Evolutionary conservation across 2,329 filamentous ascomycete genomes (phyloP).

Genomic region (Alternaria gansuensis): DNA sequence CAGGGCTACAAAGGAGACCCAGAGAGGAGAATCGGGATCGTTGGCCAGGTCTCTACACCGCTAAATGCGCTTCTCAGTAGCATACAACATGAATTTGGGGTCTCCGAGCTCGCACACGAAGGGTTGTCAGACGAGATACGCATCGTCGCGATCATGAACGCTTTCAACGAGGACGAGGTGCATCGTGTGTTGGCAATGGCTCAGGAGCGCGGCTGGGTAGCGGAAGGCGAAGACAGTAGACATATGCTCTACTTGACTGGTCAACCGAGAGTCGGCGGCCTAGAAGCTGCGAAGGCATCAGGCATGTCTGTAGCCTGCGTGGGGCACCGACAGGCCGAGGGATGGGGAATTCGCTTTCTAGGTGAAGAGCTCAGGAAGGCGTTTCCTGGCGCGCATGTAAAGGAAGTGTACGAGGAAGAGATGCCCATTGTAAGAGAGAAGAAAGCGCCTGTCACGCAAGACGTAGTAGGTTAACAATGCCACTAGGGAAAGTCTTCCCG

Average conservation of each 20-base stretch:
- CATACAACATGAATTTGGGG: constrained; percentile 42
- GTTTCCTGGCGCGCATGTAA: constrained; percentile 45
- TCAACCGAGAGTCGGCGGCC: constrained; percentile 46
- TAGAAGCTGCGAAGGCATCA: constrained; percentile 43
- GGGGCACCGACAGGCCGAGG: constrained; percentile 51
- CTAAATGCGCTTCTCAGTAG: constrained; percentile 26
- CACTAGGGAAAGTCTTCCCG: background rate
- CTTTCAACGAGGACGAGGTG: constrained; percentile 52
- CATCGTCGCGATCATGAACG: constrained; percentile 54
- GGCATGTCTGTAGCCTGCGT: constrained; percentile 52
- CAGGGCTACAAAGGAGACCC: constrained; percentile 54
- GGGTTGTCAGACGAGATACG: constrained; percentile 37
- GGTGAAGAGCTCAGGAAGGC: constrained; percentile 37
- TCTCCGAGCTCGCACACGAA: constrained; percentile 36
- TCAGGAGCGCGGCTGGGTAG: constrained; percentile 37
- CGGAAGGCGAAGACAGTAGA: constrained; percentile 31
- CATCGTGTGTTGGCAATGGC: constrained; percentile 46
- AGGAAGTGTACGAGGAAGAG: constrained; percentile 52
- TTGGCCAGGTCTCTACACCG: constrained; percentile 33
- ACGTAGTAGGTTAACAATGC: background rate
- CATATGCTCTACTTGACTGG: constrained; percentile 53
- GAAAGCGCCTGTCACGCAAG: constrained; percentile 4
- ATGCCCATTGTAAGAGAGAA: constrained; percentile 16
- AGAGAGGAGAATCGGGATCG: constrained; percentile 51
- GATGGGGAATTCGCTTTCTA: constrained; percentile 54